phyloP scores from a whole-genome alignment of 2,329 filamentous ascomycete species.

The Rutstroemia sydowiana region DNA sequence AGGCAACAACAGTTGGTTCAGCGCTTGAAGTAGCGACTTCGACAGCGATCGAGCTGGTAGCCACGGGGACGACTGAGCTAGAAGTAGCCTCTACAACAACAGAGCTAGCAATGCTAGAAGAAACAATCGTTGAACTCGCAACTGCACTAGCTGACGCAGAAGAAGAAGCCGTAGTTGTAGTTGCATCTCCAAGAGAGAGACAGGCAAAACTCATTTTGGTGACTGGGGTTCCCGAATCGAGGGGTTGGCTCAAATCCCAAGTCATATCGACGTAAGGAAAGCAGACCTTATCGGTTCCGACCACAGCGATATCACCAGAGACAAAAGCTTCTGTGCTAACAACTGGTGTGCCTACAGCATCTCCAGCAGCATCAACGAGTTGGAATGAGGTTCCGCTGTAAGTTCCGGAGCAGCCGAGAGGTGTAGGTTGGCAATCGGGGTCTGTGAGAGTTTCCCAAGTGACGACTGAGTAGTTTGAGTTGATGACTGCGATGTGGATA shows the following conservation, averaged over 20 bases:
- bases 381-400: conserved; percentile 55
- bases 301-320: conserved; percentile 54
- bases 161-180: neutral
- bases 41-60: neutral
- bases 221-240: conserved; percentile 20
- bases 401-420: conserved; percentile 52
- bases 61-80: neutral
- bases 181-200: conserved; percentile 13
- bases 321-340: conserved; percentile 48
- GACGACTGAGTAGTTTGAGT: conserved; percentile 44
- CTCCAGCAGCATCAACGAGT: conserved; percentile 43
- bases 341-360: conserved; percentile 44
- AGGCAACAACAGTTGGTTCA: neutral
- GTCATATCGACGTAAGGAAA: conserved; percentile 53
- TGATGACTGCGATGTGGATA: conserved; percentile 50
- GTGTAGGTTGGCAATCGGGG: conserved; percentile 47
- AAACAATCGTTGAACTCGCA: neutral
- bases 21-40: neutral
- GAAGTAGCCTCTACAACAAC: neutral
- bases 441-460: conserved; percentile 54
- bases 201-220: conserved; percentile 48
- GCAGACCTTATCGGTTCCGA: conserved; percentile 46
- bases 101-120: neutral
- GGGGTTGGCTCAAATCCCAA: conserved; percentile 37
- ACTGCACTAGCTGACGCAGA: neutral